Percentiles rank a stretch among this genome's conserved stretches.
Conservation (phyloP, 768 basidiomycete genomes). For the Leccinum rimulosum region DNA sequence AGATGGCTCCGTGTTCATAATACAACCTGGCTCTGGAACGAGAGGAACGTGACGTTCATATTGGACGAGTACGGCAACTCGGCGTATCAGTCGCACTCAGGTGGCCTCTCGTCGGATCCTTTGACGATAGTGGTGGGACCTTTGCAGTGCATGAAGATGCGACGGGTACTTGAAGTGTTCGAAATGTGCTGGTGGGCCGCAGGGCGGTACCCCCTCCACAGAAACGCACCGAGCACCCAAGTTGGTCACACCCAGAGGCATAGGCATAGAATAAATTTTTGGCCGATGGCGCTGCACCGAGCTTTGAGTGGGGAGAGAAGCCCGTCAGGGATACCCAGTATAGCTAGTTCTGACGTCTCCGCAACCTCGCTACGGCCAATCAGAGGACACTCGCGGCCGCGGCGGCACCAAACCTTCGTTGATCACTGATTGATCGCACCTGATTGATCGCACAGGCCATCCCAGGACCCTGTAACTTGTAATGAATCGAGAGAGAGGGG, state of each 20-base stretch:
- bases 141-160: slow-evolving; percentile 8
- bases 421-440: slow-evolving; percentile 16
- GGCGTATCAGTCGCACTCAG: neutral
- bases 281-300: slow-evolving; percentile 17
- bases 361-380: slow-evolving; percentile 4
- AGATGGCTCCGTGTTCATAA: neutral
- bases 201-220: neutral
- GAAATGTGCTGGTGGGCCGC: neutral
- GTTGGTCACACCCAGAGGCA: neutral
- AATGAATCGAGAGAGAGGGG: neutral
- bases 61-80: neutral
- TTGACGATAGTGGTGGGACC: slow-evolving; percentile 6
- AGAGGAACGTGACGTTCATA: neutral
- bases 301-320: slow-evolving; percentile 8
- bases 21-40: neutral
- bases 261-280: neutral
- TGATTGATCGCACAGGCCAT: slow-evolving; percentile 10
- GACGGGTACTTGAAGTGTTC: neutral
- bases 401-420: slow-evolving; percentile 1
- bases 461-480: neutral
- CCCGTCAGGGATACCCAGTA: neutral
- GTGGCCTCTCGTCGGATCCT: slow-evolving; percentile 10
- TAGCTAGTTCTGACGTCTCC: slow-evolving; percentile 5
- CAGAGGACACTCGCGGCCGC: slow-evolving; percentile 15
- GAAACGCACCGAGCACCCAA: neutral